phyloP scores from a whole-genome alignment of 164 flowering plant species.

The Hamamelis virginiana region DNA sequence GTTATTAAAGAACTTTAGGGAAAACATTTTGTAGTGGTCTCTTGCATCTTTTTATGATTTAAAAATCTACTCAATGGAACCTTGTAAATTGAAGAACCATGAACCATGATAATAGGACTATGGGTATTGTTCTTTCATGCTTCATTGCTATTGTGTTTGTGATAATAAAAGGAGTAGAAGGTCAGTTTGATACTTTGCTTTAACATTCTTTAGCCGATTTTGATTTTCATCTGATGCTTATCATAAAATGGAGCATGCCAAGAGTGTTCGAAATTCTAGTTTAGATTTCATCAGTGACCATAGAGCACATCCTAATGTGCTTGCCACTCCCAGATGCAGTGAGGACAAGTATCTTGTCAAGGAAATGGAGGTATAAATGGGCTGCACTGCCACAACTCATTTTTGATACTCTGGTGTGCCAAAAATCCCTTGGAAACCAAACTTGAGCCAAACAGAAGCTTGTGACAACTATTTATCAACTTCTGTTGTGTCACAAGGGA shows the following conservation, averaged over 20 bases:
- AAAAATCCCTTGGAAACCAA: neutral
- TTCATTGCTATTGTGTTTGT: neutral
- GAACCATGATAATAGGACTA: neutral
- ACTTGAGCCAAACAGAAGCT: neutral
- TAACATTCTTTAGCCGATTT: neutral
- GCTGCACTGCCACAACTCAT: neutral
- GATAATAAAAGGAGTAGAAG: neutral
- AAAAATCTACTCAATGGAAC: too few species aligned
- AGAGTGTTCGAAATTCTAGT: neutral
- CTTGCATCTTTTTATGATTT: too few species aligned
- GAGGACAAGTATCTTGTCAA: neutral
- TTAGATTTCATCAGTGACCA: neutral
- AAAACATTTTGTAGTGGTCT: too few species aligned
- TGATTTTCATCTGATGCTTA: neutral
- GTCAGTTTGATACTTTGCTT: neutral
- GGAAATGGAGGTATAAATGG: conserved; percentile 2
- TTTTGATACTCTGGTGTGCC: neutral
- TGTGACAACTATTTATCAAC: neutral
- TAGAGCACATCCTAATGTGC: neutral
- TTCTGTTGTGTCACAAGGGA: conserved; percentile 17
- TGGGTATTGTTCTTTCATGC: neutral
- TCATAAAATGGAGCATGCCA: too few species aligned
- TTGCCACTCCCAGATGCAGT: neutral
- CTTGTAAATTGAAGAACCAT: too few species aligned
- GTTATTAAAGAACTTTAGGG: too few species aligned